phyloP scores from a whole-genome alignment of 371 early-diverging fungal species.

The Apophysomyces trapeziformis region DNA sequence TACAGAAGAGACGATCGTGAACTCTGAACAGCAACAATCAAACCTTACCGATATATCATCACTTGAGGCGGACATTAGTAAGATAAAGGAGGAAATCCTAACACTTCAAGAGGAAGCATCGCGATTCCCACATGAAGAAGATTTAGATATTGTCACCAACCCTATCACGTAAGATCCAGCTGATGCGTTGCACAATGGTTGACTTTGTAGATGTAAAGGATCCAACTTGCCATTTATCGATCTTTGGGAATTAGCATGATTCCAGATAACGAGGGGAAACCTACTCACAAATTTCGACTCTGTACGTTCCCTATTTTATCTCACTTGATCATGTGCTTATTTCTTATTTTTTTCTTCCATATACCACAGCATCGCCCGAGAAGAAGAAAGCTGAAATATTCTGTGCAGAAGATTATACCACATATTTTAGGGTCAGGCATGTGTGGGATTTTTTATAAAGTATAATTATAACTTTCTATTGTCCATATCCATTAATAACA shows the following conservation, averaged over 20 bases:
- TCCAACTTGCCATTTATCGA: not conserved
- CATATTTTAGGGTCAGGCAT: slow-evolving; percentile 4
- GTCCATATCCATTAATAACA: too few relatives aligned
- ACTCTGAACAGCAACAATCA: not conserved
- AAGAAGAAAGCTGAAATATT: not conserved
- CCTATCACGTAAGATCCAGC: not conserved
- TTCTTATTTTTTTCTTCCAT: not conserved
- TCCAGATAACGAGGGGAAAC: slow-evolving; percentile 1
- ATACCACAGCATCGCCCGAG: not conserved
- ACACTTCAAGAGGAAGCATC: not conserved
- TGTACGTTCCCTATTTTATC: not conserved
- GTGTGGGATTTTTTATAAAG: not conserved
- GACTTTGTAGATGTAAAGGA: not conserved
- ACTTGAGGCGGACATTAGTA: not conserved
- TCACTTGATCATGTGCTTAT: not conserved
- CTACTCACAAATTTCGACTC: not conserved
- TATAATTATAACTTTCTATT: too few relatives aligned
- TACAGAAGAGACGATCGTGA: not conserved
- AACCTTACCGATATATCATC: not conserved
- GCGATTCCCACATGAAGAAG: not conserved
- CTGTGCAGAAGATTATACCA: not conserved
- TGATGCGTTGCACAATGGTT: not conserved
- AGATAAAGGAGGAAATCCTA: not conserved
- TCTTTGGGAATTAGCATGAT: slow-evolving; percentile 1
- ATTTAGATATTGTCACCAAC: not conserved